Evolutionary conservation across 75 land plant species (phyloP).

Genomic region (Isoetes taiwanensis): DNA sequence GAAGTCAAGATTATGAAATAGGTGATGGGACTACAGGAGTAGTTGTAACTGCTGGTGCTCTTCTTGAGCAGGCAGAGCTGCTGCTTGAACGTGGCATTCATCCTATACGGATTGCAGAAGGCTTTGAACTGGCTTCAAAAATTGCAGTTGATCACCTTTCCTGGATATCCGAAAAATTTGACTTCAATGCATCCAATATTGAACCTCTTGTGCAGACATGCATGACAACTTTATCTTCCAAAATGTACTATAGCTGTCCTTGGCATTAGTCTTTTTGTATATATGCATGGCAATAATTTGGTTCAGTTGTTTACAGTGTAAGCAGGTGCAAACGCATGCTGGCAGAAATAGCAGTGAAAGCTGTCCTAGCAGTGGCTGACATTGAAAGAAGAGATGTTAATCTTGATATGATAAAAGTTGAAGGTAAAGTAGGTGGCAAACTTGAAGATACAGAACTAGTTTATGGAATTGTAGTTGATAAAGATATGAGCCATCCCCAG

Average conservation of each 20-base stretch:
- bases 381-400: slow-evolving; percentile 94
- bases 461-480: slow-evolving; percentile 86
- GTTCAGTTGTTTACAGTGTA: slow-evolving; percentile 44
- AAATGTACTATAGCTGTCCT: slow-evolving; percentile 64
- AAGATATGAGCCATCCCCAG: slow-evolving; percentile 99
- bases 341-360: slow-evolving; percentile 96
- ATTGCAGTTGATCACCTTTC: slow-evolving; percentile 79
- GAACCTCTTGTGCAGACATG: slow-evolving; percentile 90
- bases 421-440: slow-evolving; percentile 94
- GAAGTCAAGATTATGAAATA: slow-evolving; percentile 96
- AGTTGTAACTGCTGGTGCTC: slow-evolving; percentile 91
- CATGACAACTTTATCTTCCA: slow-evolving; percentile 96
- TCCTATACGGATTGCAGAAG: slow-evolving; percentile 94
- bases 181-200: slow-evolving; percentile 37
- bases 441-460: slow-evolving; percentile 89
- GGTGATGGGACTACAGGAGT: slow-evolving; percentile 99
- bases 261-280: no score
- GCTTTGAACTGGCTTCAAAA: slow-evolving; percentile 93
- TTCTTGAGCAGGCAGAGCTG: slow-evolving; percentile 88
- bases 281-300: no score
- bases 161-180: slow-evolving; percentile 57
- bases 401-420: slow-evolving; percentile 89
- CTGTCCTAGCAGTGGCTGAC: slow-evolving; percentile 92
- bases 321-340: slow-evolving; percentile 74
- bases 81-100: slow-evolving; percentile 90